Evolutionary conservation across 441 rosid genomes (phyloP).

Genomic region (Bocquillonia castaneifolia): DNA sequence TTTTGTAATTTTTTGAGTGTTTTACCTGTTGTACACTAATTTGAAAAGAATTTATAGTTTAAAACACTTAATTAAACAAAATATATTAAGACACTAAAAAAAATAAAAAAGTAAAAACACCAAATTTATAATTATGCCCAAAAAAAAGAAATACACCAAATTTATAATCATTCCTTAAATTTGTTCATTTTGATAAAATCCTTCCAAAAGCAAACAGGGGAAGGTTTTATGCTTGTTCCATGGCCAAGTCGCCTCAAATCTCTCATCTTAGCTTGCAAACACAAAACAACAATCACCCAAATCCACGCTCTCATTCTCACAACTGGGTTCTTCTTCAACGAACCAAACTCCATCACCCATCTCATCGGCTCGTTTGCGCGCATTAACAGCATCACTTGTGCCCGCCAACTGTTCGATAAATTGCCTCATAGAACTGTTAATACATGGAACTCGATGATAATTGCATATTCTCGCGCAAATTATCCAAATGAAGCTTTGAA

Average conservation of each 20-base stretch:
- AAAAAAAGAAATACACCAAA: too few relatives aligned
- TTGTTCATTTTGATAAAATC: too few relatives aligned
- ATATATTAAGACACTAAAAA: too few relatives aligned
- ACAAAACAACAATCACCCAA: slow-evolving; percentile 31
- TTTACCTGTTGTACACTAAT: too few relatives aligned
- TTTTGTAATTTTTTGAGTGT: too few relatives aligned
- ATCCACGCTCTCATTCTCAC: slow-evolving; percentile 44
- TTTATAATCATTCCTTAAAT: too few relatives aligned
- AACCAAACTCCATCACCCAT: slow-evolving; percentile 26
- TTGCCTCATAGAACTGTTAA: slow-evolving; percentile 44
- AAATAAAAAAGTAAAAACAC: too few relatives aligned
- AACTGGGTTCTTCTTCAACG: slow-evolving; percentile 29
- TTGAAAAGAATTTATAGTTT: too few relatives aligned
- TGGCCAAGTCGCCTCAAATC: slow-evolving; percentile 40
- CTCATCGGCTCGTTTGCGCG: slow-evolving; percentile 33
- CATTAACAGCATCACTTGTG: slow-evolving; percentile 33
- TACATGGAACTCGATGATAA: slow-evolving; percentile 52
- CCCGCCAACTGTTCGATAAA: slow-evolving; percentile 53
- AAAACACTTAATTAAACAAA: too few relatives aligned
- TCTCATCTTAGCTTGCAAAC: slow-evolving; percentile 36
- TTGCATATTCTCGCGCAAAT: slow-evolving; percentile 44
- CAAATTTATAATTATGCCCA: too few relatives aligned
- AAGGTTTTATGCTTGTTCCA: slow-evolving; percentile 8
- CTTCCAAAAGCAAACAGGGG: neutral
- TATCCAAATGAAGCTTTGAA: slow-evolving; percentile 38